Percentiles rank a stretch among this genome's conserved stretches.
phyloP scores from a whole-genome alignment of 2,329 filamentous ascomycete genomes.

The Akanthomyces uredinophilus region DNA sequence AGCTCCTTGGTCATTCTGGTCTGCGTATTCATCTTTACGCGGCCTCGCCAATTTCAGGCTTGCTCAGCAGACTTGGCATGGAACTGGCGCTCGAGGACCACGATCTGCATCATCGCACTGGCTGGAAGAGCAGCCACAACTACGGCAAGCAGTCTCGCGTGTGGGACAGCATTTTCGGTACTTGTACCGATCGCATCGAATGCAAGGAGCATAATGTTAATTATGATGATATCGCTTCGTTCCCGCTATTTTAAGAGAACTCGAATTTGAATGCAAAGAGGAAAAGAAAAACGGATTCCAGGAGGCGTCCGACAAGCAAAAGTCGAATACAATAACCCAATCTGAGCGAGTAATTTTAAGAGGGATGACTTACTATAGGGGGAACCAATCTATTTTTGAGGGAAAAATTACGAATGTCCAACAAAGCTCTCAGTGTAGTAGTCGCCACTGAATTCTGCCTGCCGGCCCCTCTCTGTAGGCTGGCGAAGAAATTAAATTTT shows the following conservation, averaged over 20 bases:
- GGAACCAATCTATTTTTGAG: too few species aligned
- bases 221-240: constrained; percentile 7
- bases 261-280: too few species aligned
- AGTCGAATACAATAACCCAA: neutral
- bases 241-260: neutral
- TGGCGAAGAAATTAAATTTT: constrained; percentile 16
- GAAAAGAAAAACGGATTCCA: neutral
- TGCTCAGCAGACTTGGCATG: constrained; percentile 27
- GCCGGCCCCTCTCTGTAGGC: constrained; percentile 1
- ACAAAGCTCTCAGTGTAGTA: too few species aligned
- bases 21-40: constrained; percentile 32
- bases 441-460: too few species aligned
- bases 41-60: constrained; percentile 29
- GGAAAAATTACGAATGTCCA: too few species aligned
- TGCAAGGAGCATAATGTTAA: constrained; percentile 10
- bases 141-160: constrained; percentile 12
- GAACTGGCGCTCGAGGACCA: constrained; percentile 40
- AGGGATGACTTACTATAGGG: too few species aligned
- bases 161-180: constrained; percentile 6
- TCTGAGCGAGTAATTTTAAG: neutral
- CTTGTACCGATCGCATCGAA: neutral
- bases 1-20: constrained; percentile 35
- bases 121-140: constrained; percentile 23
- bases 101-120: constrained; percentile 34
- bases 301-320: neutral